Evolutionary conservation across 2,329 filamentous ascomycete species (phyloP), one percentile per base, ranked within the genome.

Genomic region (Rhexocercosporidium sp.): DNA sequence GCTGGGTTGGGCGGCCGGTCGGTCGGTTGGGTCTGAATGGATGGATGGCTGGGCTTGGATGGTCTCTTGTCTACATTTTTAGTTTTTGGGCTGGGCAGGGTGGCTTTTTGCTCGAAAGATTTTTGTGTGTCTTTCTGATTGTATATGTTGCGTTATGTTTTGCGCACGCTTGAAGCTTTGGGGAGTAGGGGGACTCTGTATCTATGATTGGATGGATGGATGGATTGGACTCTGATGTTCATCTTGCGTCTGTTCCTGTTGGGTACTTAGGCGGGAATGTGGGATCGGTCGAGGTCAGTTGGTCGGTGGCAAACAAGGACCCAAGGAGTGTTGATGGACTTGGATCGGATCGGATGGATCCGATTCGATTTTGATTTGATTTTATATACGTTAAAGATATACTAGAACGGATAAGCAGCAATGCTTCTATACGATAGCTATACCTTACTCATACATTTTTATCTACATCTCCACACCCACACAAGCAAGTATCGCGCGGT

Each of bases 171-270:
- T 20, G 34, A 3, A 25, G n/a, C 2, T 25, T n/a, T 7, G 16
- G 51, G 11, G 27, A 47, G 25, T 3, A 12, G 20, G 25, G 16
- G n/a, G 46, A n/a, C n/a, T 51, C 34, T 62, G 60, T 51, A 53
- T 62, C 41, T 53, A 62, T 62, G n/a, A n/a, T n/a, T n/a, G 60
- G 46, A 54, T 39, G 59, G 25, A 20, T 12, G 51, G 61, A 29
- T 47, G 44, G 12, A 27, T 53, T 20, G n/a, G 12, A n/a, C 25
- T 62, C 22, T 34, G 47, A 9, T n/a, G n/a, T n/a, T n/a, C 47
- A 27, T 51, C 12, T 12, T 51, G 47, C 14, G 39, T 44, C n/a
- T 44, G 39, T 12, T 44, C 5, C 2, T 44, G 5, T 18, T 16
- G 8, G 39, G 14, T 20, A 6, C 9, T 20, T 7, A n/a, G 18